Conservation (phyloP, 345 rosid species). For the Bruguiera sexangula region DNA sequence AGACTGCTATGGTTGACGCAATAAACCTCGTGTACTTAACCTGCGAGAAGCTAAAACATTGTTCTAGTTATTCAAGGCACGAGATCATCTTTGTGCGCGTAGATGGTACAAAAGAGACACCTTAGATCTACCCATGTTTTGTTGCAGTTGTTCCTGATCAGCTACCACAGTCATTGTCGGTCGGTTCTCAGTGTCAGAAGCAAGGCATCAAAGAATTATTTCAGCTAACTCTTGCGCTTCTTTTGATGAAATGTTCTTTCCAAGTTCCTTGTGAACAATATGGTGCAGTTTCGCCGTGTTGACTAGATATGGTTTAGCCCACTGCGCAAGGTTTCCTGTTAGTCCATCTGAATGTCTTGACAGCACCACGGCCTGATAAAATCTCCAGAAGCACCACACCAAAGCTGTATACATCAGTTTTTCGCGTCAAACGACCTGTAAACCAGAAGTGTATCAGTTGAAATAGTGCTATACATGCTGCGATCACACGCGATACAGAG, state of each 20-base stretch:
- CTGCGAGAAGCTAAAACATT: neutral
- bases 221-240: constrained; percentile 29
- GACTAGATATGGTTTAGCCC: constrained; percentile 29
- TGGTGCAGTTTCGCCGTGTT: constrained; percentile 15
- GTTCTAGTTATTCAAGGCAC: neutral
- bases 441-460: neutral
- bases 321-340: constrained; percentile 4
- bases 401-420: constrained; percentile 9
- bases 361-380: constrained; percentile 25
- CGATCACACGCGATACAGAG: no score
- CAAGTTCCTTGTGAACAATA: constrained; percentile 33
- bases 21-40: neutral
- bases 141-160: constrained; percentile 18
- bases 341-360: constrained; percentile 17
- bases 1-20: no score
- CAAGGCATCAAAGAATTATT: constrained; percentile 28
- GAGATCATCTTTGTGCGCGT: neutral
- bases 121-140: neutral
- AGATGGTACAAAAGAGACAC: neutral
- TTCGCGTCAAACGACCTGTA: constrained; percentile 8
- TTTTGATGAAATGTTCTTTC: constrained; percentile 16
- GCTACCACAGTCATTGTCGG: constrained; percentile 31
- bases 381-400: constrained; percentile 9
- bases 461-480: neutral
- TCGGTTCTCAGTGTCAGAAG: constrained; percentile 17